These are phyloP conservation scores for Flagelloscypha sp. DNA, from an alignment of 768 basidiomycete species.

Conservation along the genomic window DNA sequence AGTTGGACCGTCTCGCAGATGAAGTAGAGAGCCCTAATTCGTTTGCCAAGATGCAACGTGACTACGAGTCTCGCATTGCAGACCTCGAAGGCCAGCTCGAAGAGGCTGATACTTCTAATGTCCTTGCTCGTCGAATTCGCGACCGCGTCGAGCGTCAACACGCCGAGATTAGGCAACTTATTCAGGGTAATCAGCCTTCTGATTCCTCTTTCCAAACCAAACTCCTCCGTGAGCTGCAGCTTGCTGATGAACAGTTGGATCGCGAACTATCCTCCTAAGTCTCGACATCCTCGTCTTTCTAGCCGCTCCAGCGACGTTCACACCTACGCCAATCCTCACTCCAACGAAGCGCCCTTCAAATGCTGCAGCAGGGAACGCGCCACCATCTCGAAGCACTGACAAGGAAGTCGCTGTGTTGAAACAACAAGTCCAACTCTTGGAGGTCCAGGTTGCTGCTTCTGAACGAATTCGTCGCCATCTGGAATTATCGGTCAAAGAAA, in stretches of 20 bases:
- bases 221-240: slow-evolving; percentile 54
- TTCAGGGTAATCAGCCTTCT: slow-evolving; percentile 45
- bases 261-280: slow-evolving; percentile 39
- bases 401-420: slow-evolving; percentile 44
- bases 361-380: slow-evolving; percentile 29
- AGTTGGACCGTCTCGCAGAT: slow-evolving; percentile 58
- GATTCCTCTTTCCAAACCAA: slow-evolving; percentile 57
- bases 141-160: slow-evolving; percentile 61
- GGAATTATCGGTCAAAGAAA: slow-evolving; percentile 48
- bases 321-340: slow-evolving; percentile 34
- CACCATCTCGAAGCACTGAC: slow-evolving; percentile 35
- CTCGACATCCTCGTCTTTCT: slow-evolving; percentile 24
- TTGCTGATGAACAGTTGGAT: slow-evolving; percentile 48
- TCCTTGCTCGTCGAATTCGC: slow-evolving; percentile 45
- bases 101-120: slow-evolving; percentile 43
- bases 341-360: slow-evolving; percentile 35
- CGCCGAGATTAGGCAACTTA: slow-evolving; percentile 61
- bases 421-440: slow-evolving; percentile 59
- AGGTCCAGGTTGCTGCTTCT: slow-evolving; percentile 61
- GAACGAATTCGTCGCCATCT: slow-evolving; percentile 59
- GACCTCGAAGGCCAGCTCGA: slow-evolving; percentile 56
- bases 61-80: slow-evolving; percentile 55
- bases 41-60: slow-evolving; percentile 50
- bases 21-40: slow-evolving; percentile 47
- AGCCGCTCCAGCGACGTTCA: slow-evolving; percentile 28